Percentiles rank a stretch among this genome's conserved stretches.
These are phyloP conservation scores for Phaeomoniella chlamydospora DNA, from an alignment of 2,329 filamentous ascomycete species.

Conservation along the genomic window DNA sequence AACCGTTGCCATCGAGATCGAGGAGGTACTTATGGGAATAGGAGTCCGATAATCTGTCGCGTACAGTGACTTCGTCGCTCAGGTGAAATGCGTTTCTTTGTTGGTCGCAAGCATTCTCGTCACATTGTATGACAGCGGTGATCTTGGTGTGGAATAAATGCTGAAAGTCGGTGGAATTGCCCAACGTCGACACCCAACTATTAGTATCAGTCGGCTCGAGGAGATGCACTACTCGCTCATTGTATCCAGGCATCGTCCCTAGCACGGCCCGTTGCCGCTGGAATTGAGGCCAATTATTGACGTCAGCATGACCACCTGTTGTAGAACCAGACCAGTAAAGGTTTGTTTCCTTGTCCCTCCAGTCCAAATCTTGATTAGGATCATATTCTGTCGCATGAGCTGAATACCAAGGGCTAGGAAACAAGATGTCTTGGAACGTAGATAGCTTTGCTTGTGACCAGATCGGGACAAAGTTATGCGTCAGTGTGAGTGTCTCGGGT, in stretches of 20 bases:
- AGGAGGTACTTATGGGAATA: constrained; percentile 52
- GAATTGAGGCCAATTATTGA: constrained; percentile 1
- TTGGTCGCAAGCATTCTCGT: not conserved
- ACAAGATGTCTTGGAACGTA: constrained; percentile 81
- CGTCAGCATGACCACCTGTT: constrained; percentile 49
- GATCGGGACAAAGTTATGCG: constrained; percentile 73
- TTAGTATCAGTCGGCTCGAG: not conserved
- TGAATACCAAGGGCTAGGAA: constrained; percentile 96
- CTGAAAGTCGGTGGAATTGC: not conserved
- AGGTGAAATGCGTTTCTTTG: not conserved
- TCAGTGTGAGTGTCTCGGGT: not conserved
- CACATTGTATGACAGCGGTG: not conserved
- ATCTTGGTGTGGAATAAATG: not conserved
- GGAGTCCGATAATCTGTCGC: not conserved
- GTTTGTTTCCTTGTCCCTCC: constrained; percentile 58
- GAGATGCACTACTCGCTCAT: not conserved
- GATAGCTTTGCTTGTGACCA: constrained; percentile 93
- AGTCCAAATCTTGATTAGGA: constrained; percentile 49
- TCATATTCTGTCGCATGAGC: constrained; percentile 69
- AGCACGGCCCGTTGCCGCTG: constrained; percentile 3
- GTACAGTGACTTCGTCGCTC: not conserved
- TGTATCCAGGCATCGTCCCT: not conserved
- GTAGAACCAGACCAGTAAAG: constrained; percentile 93
- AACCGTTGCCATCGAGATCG: constrained; percentile 64
- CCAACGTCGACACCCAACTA: not conserved